These are phyloP conservation scores for Phaffia rhodozyma DNA, from an alignment of 1,284 basidiomycete genomes.

Conservation along the genomic window DNA sequence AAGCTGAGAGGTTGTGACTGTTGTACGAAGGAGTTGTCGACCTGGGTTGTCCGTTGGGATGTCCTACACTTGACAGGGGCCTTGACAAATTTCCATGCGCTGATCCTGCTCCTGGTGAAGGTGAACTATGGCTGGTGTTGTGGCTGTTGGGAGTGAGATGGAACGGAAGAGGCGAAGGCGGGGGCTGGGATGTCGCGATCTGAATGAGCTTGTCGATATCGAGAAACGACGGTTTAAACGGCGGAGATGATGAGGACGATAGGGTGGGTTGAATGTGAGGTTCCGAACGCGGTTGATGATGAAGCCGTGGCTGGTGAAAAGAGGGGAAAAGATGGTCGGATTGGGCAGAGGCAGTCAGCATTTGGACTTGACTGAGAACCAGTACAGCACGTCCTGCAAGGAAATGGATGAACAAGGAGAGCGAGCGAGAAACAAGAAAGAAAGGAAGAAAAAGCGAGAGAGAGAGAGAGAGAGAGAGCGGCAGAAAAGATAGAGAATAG, in stretches of 20 bases:
- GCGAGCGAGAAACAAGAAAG: neutral
- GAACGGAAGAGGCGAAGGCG: constrained; percentile 33
- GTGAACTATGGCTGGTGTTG: neutral
- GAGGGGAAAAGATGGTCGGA: neutral
- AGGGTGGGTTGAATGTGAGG: neutral
- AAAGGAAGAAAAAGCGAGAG: neutral
- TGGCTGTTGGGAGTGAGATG: constrained; percentile 36
- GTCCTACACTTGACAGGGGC: neutral
- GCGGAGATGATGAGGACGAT: neutral
- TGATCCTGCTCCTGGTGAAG: neutral
- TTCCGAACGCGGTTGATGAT: neutral
- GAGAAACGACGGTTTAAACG: neutral
- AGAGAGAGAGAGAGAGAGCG: neutral
- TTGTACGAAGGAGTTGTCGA: neutral
- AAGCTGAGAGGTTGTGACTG: neutral
- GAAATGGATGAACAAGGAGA: neutral
- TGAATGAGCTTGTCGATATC: constrained; percentile 65
- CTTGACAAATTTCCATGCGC: neutral
- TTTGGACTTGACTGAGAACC: neutral
- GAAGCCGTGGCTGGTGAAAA: neutral
- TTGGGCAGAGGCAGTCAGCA: neutral
- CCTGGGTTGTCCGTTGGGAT: neutral
- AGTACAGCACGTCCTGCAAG: neutral
- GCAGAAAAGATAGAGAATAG: neutral
- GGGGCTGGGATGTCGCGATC: constrained; percentile 51